Percentiles rank a stretch among this genome's conserved stretches.
These are phyloP conservation scores for Camptophora hylomeconis DNA, from an alignment of 2,329 filamentous ascomycete species.

Conservation along the genomic window DNA sequence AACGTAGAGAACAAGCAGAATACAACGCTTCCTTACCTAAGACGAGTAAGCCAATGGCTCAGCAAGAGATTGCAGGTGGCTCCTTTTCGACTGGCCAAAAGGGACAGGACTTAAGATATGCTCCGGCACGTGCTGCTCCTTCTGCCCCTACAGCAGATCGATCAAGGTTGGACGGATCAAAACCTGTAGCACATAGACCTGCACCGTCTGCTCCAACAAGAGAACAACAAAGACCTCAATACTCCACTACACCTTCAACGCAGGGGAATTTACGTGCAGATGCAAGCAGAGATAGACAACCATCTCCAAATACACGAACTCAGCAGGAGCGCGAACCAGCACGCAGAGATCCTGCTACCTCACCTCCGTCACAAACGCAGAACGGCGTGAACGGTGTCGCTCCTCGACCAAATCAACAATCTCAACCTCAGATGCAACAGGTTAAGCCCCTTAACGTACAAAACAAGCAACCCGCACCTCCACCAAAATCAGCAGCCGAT, in stretches of 20 bases:
- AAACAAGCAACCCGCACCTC: slow-evolving; percentile 45
- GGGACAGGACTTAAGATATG: slow-evolving; percentile 50
- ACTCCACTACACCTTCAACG: slow-evolving; percentile 17
- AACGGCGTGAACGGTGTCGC: slow-evolving; percentile 32
- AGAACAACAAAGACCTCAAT: slow-evolving; percentile 19
- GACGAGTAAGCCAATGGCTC: slow-evolving; percentile 63
- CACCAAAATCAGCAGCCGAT: slow-evolving; percentile 41
- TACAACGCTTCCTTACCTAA: slow-evolving; percentile 86
- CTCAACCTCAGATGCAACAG: slow-evolving; percentile 42
- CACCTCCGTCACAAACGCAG: slow-evolving; percentile 27
- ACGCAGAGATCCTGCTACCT: slow-evolving; percentile 23
- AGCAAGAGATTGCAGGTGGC: slow-evolving; percentile 74
- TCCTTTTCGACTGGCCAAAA: slow-evolving; percentile 33
- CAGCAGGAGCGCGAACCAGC: slow-evolving; percentile 20
- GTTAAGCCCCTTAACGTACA: slow-evolving; percentile 72
- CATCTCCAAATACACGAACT: slow-evolving; percentile 24
- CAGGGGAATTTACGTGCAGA: slow-evolving; percentile 24
- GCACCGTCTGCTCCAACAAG: slow-evolving; percentile 55
- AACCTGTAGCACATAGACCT: slow-evolving; percentile 53
- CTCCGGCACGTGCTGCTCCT: slow-evolving; percentile 75
- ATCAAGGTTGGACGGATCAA: slow-evolving; percentile 8
- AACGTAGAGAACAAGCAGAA: slow-evolving; percentile 64
- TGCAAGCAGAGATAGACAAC: slow-evolving; percentile 22
- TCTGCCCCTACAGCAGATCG: slow-evolving; percentile 48
- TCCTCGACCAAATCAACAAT: slow-evolving; percentile 32